These are phyloP conservation scores for Apophysomyces elegans DNA, from an alignment of 371 early-diverging fungal species.

Conservation along the genomic window DNA sequence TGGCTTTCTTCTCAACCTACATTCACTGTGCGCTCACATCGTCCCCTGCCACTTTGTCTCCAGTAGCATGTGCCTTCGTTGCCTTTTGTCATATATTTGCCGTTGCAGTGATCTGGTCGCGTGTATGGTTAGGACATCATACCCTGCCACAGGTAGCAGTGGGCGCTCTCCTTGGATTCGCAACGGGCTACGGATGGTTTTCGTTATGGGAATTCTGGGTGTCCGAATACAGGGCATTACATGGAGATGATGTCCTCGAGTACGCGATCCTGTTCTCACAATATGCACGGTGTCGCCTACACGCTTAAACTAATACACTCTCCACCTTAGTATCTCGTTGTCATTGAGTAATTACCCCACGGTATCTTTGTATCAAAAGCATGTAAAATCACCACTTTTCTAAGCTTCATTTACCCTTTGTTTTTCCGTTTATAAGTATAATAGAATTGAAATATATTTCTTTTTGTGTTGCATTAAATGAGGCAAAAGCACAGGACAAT, in stretches of 20 bases:
- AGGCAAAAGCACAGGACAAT: too few relatives aligned
- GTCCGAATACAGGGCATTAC: not conserved
- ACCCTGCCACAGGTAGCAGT: constrained; percentile 55
- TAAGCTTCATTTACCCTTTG: too few relatives aligned
- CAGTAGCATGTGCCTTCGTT: constrained; percentile 19
- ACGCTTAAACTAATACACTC: not conserved
- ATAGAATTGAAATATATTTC: too few relatives aligned
- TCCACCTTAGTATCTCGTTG: not conserved
- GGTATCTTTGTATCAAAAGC: too few relatives aligned
- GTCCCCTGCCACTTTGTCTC: constrained; percentile 29
- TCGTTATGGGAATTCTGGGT: constrained; percentile 35
- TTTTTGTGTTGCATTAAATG: too few relatives aligned
- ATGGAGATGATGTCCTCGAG: not conserved
- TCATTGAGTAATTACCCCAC: too few relatives aligned
- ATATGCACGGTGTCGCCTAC: not conserved
- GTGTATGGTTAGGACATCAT: constrained; percentile 55
- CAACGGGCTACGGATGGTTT: constrained; percentile 43
- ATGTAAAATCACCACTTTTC: too few relatives aligned
- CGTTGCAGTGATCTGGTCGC: constrained; percentile 56
- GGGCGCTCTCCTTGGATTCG: constrained; percentile 44
- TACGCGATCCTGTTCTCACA: not conserved
- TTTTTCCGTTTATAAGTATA: too few relatives aligned
- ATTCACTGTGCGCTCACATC: constrained; percentile 29
- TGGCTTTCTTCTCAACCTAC: constrained; percentile 70
- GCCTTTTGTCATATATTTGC: constrained; percentile 39